phyloP scores from a whole-genome alignment of 257 asterid species.

The Solanum habrochaites region DNA sequence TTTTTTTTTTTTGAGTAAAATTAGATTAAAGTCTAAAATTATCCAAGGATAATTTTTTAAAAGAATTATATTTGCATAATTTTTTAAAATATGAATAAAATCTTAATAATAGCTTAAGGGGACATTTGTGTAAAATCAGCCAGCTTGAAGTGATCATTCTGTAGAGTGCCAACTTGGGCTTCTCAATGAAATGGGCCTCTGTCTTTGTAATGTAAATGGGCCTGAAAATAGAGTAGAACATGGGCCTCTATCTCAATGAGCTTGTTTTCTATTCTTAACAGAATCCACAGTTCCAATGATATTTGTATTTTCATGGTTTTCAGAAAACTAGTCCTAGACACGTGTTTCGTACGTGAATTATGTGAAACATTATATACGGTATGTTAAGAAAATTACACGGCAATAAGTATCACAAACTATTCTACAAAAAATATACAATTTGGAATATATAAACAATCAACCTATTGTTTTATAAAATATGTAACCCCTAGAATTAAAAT shows the following conservation, averaged over 20 bases:
- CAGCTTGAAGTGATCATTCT: not conserved
- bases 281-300: not conserved
- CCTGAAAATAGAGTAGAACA: not conserved
- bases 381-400: too few species aligned
- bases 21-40: not conserved
- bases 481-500: too few species aligned
- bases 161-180: not conserved
- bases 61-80: not conserved
- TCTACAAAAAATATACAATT: too few species aligned
- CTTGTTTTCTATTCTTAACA: not conserved
- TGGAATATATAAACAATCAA: too few species aligned
- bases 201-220: not conserved
- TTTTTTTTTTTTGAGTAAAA: not conserved
- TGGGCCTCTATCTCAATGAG: not conserved
- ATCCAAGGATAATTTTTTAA: not conserved
- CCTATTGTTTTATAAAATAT: too few species aligned
- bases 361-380: too few species aligned
- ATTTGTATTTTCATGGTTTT: not conserved
- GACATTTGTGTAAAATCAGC: not conserved
- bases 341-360: too few species aligned
- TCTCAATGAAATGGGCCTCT: not conserved
- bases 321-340: not conserved
- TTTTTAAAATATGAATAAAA: not conserved
- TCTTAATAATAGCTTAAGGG: not conserved
- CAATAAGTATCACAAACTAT: too few species aligned